Percentiles rank a stretch among this genome's conserved stretches.
Conservation (phyloP, 78 protist genomes). For the Dictyostelium brefeldianum region DNA sequence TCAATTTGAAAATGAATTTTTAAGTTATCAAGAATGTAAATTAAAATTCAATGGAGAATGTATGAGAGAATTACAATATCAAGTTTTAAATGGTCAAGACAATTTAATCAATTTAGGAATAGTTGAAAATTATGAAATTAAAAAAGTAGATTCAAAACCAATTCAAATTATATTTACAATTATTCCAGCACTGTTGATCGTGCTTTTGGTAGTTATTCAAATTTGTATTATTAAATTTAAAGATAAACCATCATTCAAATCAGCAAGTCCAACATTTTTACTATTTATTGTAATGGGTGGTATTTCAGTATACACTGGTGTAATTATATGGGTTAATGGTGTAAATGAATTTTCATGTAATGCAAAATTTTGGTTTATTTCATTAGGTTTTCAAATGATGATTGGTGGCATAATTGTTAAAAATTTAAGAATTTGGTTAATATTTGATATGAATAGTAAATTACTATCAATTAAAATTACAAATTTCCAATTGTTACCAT, state of each 20-base stretch:
- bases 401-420: constrained; percentile 40
- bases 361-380: constrained; percentile 30
- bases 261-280: constrained; percentile 64
- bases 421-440: constrained; percentile 60
- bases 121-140: no score
- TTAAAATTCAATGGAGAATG: not conserved
- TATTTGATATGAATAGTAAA: constrained; percentile 45
- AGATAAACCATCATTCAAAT: constrained; percentile 28
- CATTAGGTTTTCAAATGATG: constrained; percentile 22
- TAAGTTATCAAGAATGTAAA: no score
- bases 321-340: constrained; percentile 4
- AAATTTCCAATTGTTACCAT: constrained; percentile 57
- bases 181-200: not conserved
- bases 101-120: not conserved
- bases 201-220: not conserved
- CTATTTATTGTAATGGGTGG: constrained; percentile 15
- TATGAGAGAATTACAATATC: not conserved
- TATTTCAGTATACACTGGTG: constrained; percentile 9
- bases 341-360: not conserved
- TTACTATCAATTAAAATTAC: constrained; percentile 32
- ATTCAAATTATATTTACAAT: not conserved
- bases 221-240: constrained; percentile 7
- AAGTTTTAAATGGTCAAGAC: not conserved
- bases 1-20: no score
- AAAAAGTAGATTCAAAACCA: not conserved